Evolutionary conservation across 441 rosid species (phyloP), one percentile per base, ranked within the genome.

Genomic region (Erodium chrysanthum): DNA sequence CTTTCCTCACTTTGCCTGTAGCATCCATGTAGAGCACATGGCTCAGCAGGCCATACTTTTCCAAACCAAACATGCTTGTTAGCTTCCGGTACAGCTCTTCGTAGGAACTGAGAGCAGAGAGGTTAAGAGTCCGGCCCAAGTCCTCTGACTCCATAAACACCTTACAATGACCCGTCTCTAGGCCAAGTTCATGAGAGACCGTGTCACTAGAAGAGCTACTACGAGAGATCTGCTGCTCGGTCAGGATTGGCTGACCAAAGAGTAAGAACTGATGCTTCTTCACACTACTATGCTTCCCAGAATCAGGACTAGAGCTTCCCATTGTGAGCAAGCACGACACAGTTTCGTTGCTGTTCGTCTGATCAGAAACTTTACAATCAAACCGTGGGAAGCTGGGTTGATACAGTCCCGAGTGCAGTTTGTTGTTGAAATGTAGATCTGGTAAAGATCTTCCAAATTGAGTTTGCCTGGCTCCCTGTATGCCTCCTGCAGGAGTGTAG

Each of bases 381-480:
- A 80, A 79, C 77, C 42, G 80, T 75, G 77, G 84, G 68, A 85
- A 78, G 80, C 81, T 67, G 76, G 90, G 77, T 46, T 82, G 71
- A 77, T 83, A 84, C 79, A 84, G 80, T 66, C 90, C 84, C 31
- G 78, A 73, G 67, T 84, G 95, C 78, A 89, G 81, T 70, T 86
- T 88, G 81, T 76, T 83, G 83, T 77, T 73, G 74, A 78, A 82
- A 81, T 77, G 89, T 79, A 81, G 83, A 77, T 87, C 92, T 59
- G 92, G 75, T 71, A 87, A 77, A 78, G 92, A 78, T 80, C 80
- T 66, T 79, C 87, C 94, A 70, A 79, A 85, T 69, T 84, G 92
- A 74, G 89, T 84, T 80, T 94, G 98, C 98, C 98, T 94, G 98
- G 97, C 96, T 94, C 97, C 98, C 98, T 94, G 98, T 94, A 94